phyloP scores from a whole-genome alignment of 257 asterid species.

The Jacaranda mimosifolia region DNA sequence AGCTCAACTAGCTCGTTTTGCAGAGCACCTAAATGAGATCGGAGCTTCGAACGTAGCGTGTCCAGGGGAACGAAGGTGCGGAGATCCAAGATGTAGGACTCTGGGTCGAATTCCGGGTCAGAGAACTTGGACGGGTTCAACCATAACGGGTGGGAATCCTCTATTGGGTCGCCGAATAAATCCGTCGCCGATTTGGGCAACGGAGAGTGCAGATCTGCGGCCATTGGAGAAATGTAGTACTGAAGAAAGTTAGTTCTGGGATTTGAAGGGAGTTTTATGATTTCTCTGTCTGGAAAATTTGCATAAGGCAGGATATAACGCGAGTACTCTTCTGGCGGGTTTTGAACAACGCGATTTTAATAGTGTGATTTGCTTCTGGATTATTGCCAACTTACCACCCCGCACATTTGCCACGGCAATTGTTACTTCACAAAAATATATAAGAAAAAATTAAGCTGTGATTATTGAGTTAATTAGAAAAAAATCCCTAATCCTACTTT shows the following conservation, averaged over 20 bases:
- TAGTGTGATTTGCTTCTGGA: background rate
- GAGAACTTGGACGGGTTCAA: conserved; percentile 80
- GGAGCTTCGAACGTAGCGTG: conserved; percentile 88
- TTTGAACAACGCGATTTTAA: background rate
- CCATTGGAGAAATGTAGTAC: conserved; percentile 46
- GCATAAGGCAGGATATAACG: background rate
- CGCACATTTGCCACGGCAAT: too few species aligned
- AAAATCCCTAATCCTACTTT: too few species aligned
- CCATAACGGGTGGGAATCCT: conserved; percentile 87
- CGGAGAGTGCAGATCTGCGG: conserved; percentile 68
- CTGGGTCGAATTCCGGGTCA: conserved; percentile 81
- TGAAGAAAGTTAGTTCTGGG: background rate
- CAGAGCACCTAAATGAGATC: conserved; percentile 68
- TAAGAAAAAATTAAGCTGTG: too few species aligned
- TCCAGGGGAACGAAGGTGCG: conserved; percentile 97
- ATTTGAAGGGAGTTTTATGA: background rate
- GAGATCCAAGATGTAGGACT: conserved; percentile 85
- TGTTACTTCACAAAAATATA: too few species aligned
- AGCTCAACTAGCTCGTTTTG: conserved; percentile 90
- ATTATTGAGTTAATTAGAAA: too few species aligned
- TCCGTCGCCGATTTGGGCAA: conserved; percentile 85
- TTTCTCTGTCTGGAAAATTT: background rate
- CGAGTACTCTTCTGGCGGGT: background rate
- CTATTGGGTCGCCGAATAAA: conserved; percentile 88
- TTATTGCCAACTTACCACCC: too few species aligned